Evolutionary conservation across 2,329 filamentous ascomycete genomes (phyloP).

Genomic region (Calonectria hongkongensis): DNA sequence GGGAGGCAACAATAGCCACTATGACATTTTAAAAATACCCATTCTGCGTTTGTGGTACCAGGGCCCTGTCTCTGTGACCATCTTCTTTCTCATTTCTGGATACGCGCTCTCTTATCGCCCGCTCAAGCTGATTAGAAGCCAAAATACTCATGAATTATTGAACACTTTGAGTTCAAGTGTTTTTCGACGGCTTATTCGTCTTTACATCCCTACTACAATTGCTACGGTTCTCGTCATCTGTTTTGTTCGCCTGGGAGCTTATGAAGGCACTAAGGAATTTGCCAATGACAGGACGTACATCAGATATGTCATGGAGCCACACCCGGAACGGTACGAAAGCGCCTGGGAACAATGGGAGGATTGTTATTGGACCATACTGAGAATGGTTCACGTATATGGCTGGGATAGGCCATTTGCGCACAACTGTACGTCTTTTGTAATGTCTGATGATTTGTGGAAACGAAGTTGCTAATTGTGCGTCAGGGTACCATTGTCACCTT

Average conservation of each 20-base stretch:
- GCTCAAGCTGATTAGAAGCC: conserved; percentile 65
- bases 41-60: conserved; percentile 72
- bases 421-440: conserved; percentile 59
- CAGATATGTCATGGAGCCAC: conserved; percentile 41
- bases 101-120: conserved; percentile 75
- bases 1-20: conserved; percentile 66
- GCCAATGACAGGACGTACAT: conserved; percentile 65
- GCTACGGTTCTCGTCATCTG: conserved; percentile 69
- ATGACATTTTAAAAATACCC: conserved; percentile 70
- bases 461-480: conserved; percentile 44
- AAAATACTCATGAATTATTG: conserved; percentile 62
- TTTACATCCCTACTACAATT: conserved; percentile 70
- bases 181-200: conserved; percentile 70
- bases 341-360: conserved; percentile 30
- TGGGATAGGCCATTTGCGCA: conserved; percentile 70
- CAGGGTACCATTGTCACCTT: conserved; percentile 74
- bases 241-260: conserved; percentile 66
- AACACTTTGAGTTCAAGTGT: conserved; percentile 68
- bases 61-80: conserved; percentile 73
- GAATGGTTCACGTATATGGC: conserved; percentile 70
- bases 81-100: conserved; percentile 78
- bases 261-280: conserved; percentile 69
- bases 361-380: conserved; percentile 63
- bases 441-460: background rate
- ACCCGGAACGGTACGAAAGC: conserved; percentile 20